Evolutionary conservation across 176 grass and related monocot genomes (phyloP).

Genomic region (Aegilops sharonensis): DNA sequence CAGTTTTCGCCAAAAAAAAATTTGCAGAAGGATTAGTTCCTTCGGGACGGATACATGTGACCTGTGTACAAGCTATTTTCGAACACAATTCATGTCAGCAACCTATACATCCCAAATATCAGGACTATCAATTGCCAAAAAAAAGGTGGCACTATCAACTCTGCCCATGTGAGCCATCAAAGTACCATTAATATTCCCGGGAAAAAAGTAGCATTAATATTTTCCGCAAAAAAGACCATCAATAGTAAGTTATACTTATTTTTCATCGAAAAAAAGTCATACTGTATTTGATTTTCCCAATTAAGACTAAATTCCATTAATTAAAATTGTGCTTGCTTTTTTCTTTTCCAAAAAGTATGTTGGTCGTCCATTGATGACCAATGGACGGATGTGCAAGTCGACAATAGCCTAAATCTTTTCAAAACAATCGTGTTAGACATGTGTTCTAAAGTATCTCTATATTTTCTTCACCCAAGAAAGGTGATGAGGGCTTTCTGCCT

Average conservation of each 20-base stretch:
- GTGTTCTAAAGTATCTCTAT: too few species aligned
- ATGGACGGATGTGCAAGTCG: background rate
- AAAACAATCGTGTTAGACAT: background rate
- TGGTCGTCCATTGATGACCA: background rate
- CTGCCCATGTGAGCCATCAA: slow-evolving; percentile 28
- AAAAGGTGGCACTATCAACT: slow-evolving; percentile 5
- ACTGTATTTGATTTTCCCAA: background rate
- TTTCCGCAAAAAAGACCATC: background rate
- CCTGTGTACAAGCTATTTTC: background rate
- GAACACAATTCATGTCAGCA: slow-evolving; percentile 11
- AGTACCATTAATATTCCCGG: slow-evolving; percentile 1
- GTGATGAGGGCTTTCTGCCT: too few species aligned
- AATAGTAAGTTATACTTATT: background rate
- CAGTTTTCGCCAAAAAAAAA: background rate
- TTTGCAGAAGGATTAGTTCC: background rate
- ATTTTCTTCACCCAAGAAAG: too few species aligned
- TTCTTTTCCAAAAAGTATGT: background rate
- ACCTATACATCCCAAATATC: background rate
- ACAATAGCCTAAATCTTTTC: background rate
- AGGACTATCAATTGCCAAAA: background rate
- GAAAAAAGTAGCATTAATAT: slow-evolving; percentile 11
- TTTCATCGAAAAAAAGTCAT: too few species aligned
- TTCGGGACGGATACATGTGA: slow-evolving; percentile 8
- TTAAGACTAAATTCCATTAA: background rate
- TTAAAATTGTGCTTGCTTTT: background rate